Base-by-base conservation (phyloP, 148 eudicot species). In the Persicaria tinctoria region DNA sequence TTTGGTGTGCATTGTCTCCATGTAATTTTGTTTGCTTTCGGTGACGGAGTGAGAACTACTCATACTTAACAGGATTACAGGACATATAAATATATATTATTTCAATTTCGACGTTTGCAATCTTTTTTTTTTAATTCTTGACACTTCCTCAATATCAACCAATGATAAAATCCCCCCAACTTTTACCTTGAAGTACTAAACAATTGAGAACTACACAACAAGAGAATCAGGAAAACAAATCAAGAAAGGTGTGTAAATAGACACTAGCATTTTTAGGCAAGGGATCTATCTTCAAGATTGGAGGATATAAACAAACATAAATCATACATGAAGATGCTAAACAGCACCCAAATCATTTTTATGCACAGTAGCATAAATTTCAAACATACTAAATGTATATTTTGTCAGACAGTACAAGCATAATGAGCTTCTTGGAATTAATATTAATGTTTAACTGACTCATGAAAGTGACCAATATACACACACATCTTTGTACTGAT, bases 21-120 rank as follows among this genome's bases (percentile, higher is more conserved):
- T 66, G 18, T 66, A 44, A 66, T 41, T 66, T 66, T 66, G 70
- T 32, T 66, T 66, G 46, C 70, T 66, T 38, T 14, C 16, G 41
- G 41, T 32, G 41, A 32, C 38, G 23, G 2, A 12, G 14, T 66
- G 70, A 50, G 12, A 50, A 50, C 53, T 50, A 50, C 53, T 9
- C 53, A 50, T 66, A 66, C 48, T 66, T 66, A 9, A 13, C 10
- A 13, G 41, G 47, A 66, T 66, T 3, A 13, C 10, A 13, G 41
- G 47, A 66, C 70, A 66, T 38, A 44, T 66, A 13, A 4, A 32
- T 63, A 38, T 27, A 32, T 12, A 27, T 14, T 38, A 8, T 32
- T 63, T 63, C 69, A 38, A 32, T 38, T 32, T 63, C 27, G 46
- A 38, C 32, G 5, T 32, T 63, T 38, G 38, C n/a, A 9, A 11